Evolutionary conservation across 2,329 filamentous ascomycete genomes (phyloP).

Genomic region (Alternaria arbusti): DNA sequence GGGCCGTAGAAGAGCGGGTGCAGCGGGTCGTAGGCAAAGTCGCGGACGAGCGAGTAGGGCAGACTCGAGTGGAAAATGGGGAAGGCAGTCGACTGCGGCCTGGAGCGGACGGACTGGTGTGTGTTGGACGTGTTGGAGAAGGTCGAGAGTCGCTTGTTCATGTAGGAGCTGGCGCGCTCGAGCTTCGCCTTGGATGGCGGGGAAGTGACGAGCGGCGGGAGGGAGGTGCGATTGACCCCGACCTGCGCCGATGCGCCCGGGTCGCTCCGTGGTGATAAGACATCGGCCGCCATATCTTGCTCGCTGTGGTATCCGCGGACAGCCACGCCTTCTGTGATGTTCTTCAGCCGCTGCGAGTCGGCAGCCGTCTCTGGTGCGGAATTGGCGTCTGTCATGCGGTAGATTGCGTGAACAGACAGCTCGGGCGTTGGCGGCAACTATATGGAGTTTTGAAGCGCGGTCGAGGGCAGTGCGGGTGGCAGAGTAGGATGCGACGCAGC

Average conservation of each 20-base stretch:
- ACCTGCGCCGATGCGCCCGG: conserved; percentile 37
- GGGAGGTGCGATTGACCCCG: conserved; percentile 48
- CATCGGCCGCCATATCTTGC: conserved; percentile 47
- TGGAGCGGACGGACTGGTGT: conserved; percentile 64
- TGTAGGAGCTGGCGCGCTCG: conserved; percentile 71
- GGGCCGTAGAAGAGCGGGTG: conserved; percentile 95
- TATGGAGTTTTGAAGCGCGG: conserved; percentile 6
- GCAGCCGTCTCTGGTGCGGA: conserved; percentile 21
- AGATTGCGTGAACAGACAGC: conserved; percentile 12
- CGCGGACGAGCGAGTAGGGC: conserved; percentile 86
- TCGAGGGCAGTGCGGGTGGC: conserved; percentile 12
- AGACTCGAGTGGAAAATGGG: conserved; percentile 85
- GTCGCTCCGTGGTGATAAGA: conserved; percentile 45
- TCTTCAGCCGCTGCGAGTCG: conserved; percentile 37
- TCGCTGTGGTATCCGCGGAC: conserved; percentile 29
- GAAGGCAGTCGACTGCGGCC: conserved; percentile 81
- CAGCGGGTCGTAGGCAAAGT: conserved; percentile 86
- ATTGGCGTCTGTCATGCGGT: conserved; percentile 42
- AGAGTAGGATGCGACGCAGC: conserved; percentile 8
- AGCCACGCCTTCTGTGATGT: conserved; percentile 38
- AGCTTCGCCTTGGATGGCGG: conserved; percentile 58
- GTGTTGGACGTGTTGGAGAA: conserved; percentile 64
- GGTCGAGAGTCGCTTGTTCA: conserved; percentile 81
- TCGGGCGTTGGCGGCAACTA: conserved; percentile 26
- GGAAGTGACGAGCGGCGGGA: conserved; percentile 60